Evolutionary conservation across 2,329 filamentous ascomycete species (phyloP), one percentile per base, ranked within the genome.

Genomic region (Escovopsis sp.): DNA sequence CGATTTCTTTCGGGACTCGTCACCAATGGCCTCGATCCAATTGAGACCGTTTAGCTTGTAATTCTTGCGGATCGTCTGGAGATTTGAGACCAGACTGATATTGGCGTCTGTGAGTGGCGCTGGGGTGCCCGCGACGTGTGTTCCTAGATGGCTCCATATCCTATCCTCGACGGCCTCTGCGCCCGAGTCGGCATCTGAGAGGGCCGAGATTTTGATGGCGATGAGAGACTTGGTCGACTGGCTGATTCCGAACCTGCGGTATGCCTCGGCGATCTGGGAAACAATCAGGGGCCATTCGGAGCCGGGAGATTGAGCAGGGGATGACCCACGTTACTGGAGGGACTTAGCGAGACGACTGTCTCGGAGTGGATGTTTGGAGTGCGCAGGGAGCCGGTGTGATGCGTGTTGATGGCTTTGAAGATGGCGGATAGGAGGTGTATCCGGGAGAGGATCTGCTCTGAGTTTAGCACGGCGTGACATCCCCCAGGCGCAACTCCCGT

Each of bases 331-430:
- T 94, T 94, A 58, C 86, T 89, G 48, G 83, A 87, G 0, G 83
- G 73, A 45, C 80, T 88, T 37, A 95, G 67, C 4, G 77, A 79
- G 51, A 82, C 82, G 28, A 95, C 86, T 44, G 86, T 82, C 62
- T 95, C 88, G 0, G 85, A 88, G 59, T 94, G 88, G 4, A 94
- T 77, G 52, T 94, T 94, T 37, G 81, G 79, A 5, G 85, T 91
- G 59, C 80, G 84, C 44, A 89, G 66, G 23, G 73, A 68, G 6
- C 67, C 66, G 48, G 73, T 73, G 4, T 75, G 57, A 46, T 77
- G 69, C 50, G 78, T 72, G 45, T 78, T 81, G 48, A 87, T 67
- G n/a, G 87, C 83, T 55, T 80, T 77, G 64, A 85, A 89, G 26
- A 81, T 72, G 23, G 85, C 84, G 1, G 84, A 76, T 23, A 91